A percentile compares a stretch with the other conserved stretches of the same genome.
Evolutionary conservation across 2,329 filamentous ascomycete genomes (phyloP).

Genomic region (Coniochaeta ligniaria): DNA sequence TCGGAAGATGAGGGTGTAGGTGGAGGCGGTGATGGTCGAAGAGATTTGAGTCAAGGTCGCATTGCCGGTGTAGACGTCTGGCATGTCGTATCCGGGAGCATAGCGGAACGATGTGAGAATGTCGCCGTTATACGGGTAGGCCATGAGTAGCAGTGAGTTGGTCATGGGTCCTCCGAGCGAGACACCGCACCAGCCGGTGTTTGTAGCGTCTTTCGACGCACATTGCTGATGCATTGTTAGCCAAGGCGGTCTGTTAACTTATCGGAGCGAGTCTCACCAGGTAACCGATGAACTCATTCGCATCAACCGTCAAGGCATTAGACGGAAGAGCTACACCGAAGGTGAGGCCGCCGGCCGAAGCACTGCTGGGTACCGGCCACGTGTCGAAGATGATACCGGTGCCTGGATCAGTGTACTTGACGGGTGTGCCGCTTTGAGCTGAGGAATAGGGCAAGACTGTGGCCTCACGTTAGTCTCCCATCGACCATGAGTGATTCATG

Average conservation of each 20-base stretch:
- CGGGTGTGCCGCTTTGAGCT: slow-evolving; percentile 17
- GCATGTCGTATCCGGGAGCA: slow-evolving; percentile 44
- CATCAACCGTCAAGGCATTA: slow-evolving; percentile 31
- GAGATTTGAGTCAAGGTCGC: slow-evolving; percentile 50
- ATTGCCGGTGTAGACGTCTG: slow-evolving; percentile 49
- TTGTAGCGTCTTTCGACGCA: slow-evolving; percentile 26
- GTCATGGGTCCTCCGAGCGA: slow-evolving; percentile 46
- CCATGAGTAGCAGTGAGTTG: slow-evolving; percentile 42
- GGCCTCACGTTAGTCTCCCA: background rate
- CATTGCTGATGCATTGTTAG: slow-evolving; percentile 28
- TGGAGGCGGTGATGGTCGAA: slow-evolving; percentile 43
- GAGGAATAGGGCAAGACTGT: slow-evolving; percentile 14
- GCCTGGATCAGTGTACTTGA: slow-evolving; percentile 33
- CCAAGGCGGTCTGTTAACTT: background rate
- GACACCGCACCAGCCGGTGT: slow-evolving; percentile 46
- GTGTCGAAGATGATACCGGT: slow-evolving; percentile 47
- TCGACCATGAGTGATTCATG: background rate
- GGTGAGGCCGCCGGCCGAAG: slow-evolving; percentile 35
- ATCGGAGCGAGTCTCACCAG: slow-evolving; percentile 27
- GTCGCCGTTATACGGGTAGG: slow-evolving; percentile 39
- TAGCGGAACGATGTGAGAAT: slow-evolving; percentile 47
- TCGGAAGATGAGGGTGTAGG: slow-evolving; percentile 52
- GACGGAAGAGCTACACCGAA: slow-evolving; percentile 43
- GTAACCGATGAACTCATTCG: slow-evolving; percentile 46
- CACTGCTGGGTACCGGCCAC: slow-evolving; percentile 29